Conservation (phyloP, 768 basidiomycete genomes). For the Antrodiella citrinella region DNA sequence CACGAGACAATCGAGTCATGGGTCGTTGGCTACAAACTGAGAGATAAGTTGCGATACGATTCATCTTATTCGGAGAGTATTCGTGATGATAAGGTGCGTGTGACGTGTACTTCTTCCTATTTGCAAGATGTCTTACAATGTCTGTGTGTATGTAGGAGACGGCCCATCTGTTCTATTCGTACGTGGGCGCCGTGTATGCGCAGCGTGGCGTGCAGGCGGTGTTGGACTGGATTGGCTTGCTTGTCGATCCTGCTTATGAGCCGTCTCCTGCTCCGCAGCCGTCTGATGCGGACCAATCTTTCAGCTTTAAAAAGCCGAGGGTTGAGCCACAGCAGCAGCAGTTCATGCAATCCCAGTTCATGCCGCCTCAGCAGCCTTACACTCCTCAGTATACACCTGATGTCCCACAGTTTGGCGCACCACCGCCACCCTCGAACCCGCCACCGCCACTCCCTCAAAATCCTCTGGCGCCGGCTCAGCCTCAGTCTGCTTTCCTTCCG, state of each 20-base stretch:
- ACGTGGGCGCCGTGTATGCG: conserved; percentile 60
- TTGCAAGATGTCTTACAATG: conserved; percentile 22
- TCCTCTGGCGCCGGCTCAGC: conserved; percentile 58
- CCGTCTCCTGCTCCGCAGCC: not conserved
- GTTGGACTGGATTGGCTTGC: conserved; percentile 45
- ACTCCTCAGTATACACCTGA: not conserved
- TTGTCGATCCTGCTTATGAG: conserved; percentile 5
- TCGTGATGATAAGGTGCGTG: conserved; percentile 26
- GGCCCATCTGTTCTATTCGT: conserved; percentile 46
- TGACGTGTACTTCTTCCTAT: not conserved
- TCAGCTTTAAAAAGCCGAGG: conserved; percentile 15
- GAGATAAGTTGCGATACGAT: conserved; percentile 43
- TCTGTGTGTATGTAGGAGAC: conserved; percentile 37
- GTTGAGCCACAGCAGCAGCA: conserved; percentile 4
- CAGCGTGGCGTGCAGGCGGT: conserved; percentile 42
- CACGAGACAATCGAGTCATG: conserved; percentile 36
- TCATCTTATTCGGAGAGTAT: conserved; percentile 29
- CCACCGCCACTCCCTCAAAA: conserved; percentile 32
- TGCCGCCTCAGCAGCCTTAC: not conserved
- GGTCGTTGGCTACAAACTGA: conserved; percentile 44
- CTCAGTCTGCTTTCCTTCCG: conserved; percentile 55
- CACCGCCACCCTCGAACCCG: conserved; percentile 25
- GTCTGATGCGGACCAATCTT: conserved; percentile 5
- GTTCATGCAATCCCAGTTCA: not conserved
- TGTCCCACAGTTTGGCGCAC: conserved; percentile 24